Evolutionary conservation across 2,329 filamentous ascomycete genomes (phyloP), one percentile per base, ranked within the genome.

Genomic region (Exophiala lecanii-corni): DNA sequence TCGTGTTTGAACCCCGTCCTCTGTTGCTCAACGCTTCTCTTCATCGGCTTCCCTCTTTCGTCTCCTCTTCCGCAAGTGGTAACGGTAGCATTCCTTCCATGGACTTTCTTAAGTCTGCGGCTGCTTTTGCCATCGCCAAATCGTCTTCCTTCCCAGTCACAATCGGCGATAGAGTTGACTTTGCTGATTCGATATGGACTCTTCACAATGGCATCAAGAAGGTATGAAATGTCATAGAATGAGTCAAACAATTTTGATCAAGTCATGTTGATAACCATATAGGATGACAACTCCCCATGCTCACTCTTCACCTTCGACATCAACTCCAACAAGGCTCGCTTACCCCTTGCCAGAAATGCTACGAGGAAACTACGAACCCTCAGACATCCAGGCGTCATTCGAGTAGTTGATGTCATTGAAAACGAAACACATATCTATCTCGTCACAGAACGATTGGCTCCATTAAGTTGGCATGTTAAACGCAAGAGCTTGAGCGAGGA

Each of bases 301-400:
- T 96, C 89, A 69, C 89, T 98, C 55, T 95, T 98, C 69, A 87
- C 89, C 55, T 98, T 98, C 72, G 91, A 98, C 63, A 77, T 94
- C 43, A 75, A 76, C 47, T 73, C 84, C 45, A 91, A 94, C 64
- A 87, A 82, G 63, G 82, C 86, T 32, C 81, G 83, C 42, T 69
- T 96, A 16, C 86, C 89, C 30, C 77, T 98, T 40, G 92, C 92
- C 40, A 88, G 83, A 67, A 98, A 98, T 70, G 89, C 91, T 33
- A 76, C 96, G 54, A 88, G 91, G 62, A 98, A 97, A 69, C 77
- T 94, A 52, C 83, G 91, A 55, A 98, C 91, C 2, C 70, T 98
- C 58, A 81, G 92, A 57, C 92, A 98, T 65, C 92, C 92, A 1
- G 92, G 92, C 36, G 87, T 98, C 18, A 83, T 98, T 57, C 94